Percentiles rank a stretch among this genome's conserved stretches.
phyloP scores from a whole-genome alignment of 345 rosid species.

The Salix udensis region DNA sequence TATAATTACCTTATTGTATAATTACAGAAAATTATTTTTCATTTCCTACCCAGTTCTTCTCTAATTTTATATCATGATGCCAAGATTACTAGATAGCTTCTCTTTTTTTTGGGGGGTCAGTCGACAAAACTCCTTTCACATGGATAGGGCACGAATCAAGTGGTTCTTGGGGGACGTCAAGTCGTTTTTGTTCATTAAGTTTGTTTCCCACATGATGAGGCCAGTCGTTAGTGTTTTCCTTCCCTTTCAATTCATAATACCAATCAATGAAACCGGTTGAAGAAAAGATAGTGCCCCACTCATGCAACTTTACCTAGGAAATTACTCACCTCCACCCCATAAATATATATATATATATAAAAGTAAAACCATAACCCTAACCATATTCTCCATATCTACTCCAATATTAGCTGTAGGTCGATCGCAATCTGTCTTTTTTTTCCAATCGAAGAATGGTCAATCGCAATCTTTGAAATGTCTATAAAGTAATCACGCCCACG shows the following conservation, averaged over 20 bases:
- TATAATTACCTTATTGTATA: too few species aligned
- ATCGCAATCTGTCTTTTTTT: neutral
- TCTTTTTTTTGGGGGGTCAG: neutral
- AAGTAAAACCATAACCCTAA: neutral
- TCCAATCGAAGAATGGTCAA: neutral
- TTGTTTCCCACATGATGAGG: neutral
- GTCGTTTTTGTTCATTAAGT: neutral
- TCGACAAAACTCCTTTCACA: neutral
- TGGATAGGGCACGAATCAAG: conserved; percentile 7
- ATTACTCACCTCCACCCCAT: neutral
- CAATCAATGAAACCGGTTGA: neutral
- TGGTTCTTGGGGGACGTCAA: neutral
- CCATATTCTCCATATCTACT: neutral
- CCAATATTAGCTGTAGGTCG: neutral
- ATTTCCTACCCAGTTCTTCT: too few species aligned
- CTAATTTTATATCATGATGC: neutral
- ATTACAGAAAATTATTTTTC: too few species aligned
- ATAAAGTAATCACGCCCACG: neutral
- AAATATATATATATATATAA: too few species aligned
- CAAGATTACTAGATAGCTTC: neutral
- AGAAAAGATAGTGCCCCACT: neutral
- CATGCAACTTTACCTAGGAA: neutral
- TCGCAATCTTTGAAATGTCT: conserved; percentile 16
- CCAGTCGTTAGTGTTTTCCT: neutral
- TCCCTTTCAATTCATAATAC: neutral